Evolutionary conservation across 768 basidiomycete species (phyloP), one percentile per base, ranked within the genome.

Genomic region (Tricholoma hemisulphureum): DNA sequence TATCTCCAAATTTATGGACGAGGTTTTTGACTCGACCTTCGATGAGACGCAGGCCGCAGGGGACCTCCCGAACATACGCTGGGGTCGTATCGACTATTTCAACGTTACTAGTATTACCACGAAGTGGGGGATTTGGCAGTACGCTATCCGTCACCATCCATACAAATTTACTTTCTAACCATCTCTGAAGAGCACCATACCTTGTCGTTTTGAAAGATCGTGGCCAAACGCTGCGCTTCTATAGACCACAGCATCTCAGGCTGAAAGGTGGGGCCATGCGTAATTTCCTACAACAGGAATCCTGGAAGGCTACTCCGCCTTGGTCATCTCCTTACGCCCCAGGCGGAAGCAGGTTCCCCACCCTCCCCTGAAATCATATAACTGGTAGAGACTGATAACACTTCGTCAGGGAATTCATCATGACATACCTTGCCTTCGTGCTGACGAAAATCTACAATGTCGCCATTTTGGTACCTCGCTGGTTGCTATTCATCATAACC

Each of bases 81-180:
- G 88, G 82, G 94, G 84, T 51, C 85, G 94, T 59, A 84, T 96
- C 57, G 92, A 95, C 75, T 96, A 94, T 71, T 74, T 93, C 61
- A 86, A 88, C 60, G 93, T 95, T 61, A 93, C 91, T 3, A 73
- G 78, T 53, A 71, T 94, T 56, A 95, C 93, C 56, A 93, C 92
- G 2, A 89, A 88, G 67, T 96, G 94, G 94, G 76, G 70, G 32
- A 70, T 95, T 49, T 95, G 92, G 91, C 81, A 83, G 94, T 94
- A 68, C 58, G 85, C 80, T 24, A 62, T 16, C 35, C 37, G 61
- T 52, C 0, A 57, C 51, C 51, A 9, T 13, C 46, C 29, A 52
- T n/a, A 23, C 43, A 9, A 14, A 20, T 57, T 4, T 11, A 56
- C 57, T 26, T 49, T 55, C 43, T 54, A 14, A 26, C 41, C 59